These are phyloP conservation scores for Achlya hypogyna DNA, from an alignment of 352 stramenopile species.

Conservation along the genomic window DNA sequence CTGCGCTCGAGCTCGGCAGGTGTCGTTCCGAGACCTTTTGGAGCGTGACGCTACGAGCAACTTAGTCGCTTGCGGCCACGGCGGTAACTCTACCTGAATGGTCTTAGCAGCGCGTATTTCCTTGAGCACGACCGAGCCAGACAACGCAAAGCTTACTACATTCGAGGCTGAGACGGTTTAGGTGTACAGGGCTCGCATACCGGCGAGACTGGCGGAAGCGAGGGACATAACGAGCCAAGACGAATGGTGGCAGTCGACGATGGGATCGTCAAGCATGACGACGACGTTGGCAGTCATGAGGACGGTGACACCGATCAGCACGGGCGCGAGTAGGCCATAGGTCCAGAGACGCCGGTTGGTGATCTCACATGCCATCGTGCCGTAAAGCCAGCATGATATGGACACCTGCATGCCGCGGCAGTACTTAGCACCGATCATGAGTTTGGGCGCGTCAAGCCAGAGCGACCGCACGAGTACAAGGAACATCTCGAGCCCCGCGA, in stretches of 20 bases:
- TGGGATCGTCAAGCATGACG: conserved; percentile 33
- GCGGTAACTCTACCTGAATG: conserved; percentile 56
- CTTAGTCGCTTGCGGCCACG: too few species aligned
- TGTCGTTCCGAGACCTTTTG: conserved; percentile 29
- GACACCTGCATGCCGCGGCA: conserved; percentile 56
- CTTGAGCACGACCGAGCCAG: conserved; percentile 44
- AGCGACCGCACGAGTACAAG: conserved; percentile 58
- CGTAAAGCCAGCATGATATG: conserved; percentile 59
- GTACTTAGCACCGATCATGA: conserved; percentile 65
- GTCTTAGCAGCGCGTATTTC: conserved; percentile 45
- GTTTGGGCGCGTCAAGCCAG: conserved; percentile 40
- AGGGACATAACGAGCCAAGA: conserved; percentile 66
- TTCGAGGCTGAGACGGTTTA: not conserved
- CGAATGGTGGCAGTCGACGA: conserved; percentile 56
- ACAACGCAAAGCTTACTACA: conserved; percentile 51
- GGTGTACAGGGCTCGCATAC: conserved; percentile 19
- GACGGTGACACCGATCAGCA: conserved; percentile 41
- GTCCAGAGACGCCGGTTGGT: conserved; percentile 32
- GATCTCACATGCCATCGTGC: conserved; percentile 53
- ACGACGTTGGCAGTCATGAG: conserved; percentile 44
- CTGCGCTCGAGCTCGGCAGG: conserved; percentile 52
- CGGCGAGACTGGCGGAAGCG: conserved; percentile 44
- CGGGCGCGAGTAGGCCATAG: conserved; percentile 38
- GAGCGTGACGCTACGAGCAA: conserved; percentile 21
- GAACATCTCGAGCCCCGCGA: conserved; percentile 53